Evolutionary conservation across 345 rosid species (phyloP).

Genomic region (Syzygium aqueum): DNA sequence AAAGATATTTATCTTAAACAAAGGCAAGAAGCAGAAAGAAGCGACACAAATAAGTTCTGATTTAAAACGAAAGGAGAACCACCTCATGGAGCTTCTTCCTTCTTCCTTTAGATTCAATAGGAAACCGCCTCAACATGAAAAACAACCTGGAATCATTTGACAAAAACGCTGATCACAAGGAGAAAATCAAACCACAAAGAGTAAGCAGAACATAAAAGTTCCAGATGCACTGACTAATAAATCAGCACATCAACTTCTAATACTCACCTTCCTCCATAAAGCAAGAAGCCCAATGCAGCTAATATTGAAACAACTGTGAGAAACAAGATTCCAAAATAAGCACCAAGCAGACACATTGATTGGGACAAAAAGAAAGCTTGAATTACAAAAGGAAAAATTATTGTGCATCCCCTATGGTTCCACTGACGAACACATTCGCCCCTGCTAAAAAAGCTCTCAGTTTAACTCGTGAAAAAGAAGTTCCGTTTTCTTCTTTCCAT

Average conservation of each 20-base stretch:
- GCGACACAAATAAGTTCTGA: background rate
- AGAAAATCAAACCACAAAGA: background rate
- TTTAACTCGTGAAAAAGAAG: background rate
- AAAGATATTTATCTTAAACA: background rate
- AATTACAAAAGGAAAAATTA: background rate
- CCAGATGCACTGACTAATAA: background rate
- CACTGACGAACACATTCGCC: background rate
- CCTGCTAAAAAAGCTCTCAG: too few species aligned
- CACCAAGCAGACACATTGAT: background rate
- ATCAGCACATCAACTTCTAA: background rate
- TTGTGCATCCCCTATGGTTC: background rate
- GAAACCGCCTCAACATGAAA: constrained; percentile 92
- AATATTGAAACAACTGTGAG: constrained; percentile 73
- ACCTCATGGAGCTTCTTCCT: constrained; percentile 99
- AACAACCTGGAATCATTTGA: constrained; percentile 48
- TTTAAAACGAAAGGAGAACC: constrained; percentile 1
- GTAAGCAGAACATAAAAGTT: background rate
- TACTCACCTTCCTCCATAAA: constrained; percentile 94
- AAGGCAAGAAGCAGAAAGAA: background rate
- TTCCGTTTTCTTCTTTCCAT: background rate
- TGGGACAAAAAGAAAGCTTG: background rate
- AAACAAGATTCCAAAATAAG: background rate
- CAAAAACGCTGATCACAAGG: background rate
- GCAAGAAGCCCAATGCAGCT: constrained; percentile 89
- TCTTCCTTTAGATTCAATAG: constrained; percentile 97